phyloP scores from a whole-genome alignment of 371 early-diverging fungal species.

The Zopfochytrium polystomum region DNA sequence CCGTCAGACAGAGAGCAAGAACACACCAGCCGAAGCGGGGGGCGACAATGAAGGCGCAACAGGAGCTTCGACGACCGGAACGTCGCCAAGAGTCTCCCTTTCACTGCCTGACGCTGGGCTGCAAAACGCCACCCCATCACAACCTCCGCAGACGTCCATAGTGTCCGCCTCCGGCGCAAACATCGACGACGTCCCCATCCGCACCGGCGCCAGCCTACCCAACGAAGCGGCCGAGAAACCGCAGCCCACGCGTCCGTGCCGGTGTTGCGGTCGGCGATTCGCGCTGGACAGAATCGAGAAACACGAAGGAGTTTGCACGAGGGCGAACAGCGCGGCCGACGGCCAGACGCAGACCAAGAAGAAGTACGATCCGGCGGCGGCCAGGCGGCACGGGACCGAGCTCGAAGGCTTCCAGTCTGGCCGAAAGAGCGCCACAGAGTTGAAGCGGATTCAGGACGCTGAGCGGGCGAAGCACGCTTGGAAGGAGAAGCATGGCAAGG shows the following conservation, averaged over 20 bases:
- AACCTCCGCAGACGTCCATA: no score
- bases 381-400: constrained; percentile 30
- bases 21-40: no score
- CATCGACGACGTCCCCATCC: not conserved
- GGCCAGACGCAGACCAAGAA: no score
- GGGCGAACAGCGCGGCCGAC: no score
- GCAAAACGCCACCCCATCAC: no score
- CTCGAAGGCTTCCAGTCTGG: constrained; percentile 10
- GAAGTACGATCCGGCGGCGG: no score
- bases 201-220: not conserved
- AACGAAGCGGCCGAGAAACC: not conserved
- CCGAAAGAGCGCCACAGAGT: constrained; percentile 2
- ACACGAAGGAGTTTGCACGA: constrained; percentile 25
- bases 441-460: constrained; percentile 3
- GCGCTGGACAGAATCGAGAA: constrained; percentile 22
- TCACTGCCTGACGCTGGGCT: no score
- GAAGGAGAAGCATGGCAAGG: constrained; percentile 27
- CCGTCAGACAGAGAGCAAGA: no score
- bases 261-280: constrained; percentile 7
- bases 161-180: no score
- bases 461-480: constrained; percentile 15
- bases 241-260: not conserved
- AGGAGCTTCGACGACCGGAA: no score
- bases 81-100: no score
- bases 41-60: no score